These are phyloP conservation scores for Bruguiera hainesii DNA, from an alignment of 441 rosid genomes.

Conservation along the genomic window DNA sequence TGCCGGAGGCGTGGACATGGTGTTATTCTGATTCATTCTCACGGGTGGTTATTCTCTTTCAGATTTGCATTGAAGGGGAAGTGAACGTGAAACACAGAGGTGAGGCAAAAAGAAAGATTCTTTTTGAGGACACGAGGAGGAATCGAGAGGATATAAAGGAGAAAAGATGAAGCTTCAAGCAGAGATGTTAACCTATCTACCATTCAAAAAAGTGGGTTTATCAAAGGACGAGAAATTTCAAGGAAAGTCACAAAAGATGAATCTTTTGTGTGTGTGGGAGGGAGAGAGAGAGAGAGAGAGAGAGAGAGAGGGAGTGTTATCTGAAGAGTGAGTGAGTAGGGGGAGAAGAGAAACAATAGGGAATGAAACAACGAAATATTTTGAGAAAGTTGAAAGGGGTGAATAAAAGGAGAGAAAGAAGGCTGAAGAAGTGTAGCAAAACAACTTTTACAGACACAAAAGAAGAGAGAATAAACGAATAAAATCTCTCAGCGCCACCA, in stretches of 20 bases:
- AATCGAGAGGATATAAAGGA: conserved; percentile 21
- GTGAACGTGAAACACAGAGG: neutral
- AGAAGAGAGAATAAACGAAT: no score
- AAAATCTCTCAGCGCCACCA: no score
- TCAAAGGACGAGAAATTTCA: conserved; percentile 52
- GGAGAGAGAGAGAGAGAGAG: conserved; percentile 13
- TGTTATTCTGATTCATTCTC: conserved; percentile 29
- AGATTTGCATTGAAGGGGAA: conserved; percentile 33
- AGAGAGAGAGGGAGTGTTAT: conserved; percentile 1
- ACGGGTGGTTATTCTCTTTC: conserved; percentile 3
- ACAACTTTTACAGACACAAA: no score
- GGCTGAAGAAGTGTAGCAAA: no score
- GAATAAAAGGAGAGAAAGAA: no score
- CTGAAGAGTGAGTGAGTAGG: neutral
- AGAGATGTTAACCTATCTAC: conserved; percentile 4
- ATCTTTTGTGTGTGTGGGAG: neutral
- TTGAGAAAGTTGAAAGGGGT: conserved; percentile 17
- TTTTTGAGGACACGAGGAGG: conserved; percentile 17
- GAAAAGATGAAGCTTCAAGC: conserved; percentile 33
- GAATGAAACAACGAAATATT: conserved; percentile 16
- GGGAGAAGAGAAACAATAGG: neutral
- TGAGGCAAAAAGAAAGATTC: conserved; percentile 12
- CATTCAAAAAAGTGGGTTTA: neutral
- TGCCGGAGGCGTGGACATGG: conserved; percentile 7
- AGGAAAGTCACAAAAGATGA: conserved; percentile 33